Evolutionary conservation across 306 rosid species (phyloP), one percentile per base, ranked within the genome.

Genomic region (Acacia confusa): DNA sequence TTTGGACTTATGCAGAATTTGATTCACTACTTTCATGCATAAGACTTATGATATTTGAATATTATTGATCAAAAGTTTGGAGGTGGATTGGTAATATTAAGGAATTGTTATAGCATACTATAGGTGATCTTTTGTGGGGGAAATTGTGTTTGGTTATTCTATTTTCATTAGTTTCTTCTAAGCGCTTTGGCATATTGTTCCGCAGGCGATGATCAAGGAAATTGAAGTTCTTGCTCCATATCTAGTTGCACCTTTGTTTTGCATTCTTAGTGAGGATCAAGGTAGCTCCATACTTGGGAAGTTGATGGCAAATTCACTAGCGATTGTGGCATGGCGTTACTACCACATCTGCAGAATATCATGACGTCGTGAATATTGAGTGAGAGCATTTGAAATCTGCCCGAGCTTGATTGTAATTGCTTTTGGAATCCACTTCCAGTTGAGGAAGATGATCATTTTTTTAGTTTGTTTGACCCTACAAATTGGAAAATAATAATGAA

Each of bases 201-300:
- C 15, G 40, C 88, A 84, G 86, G 88, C 75, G 82, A 60, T 87
- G 75, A 84, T 72, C 16, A 19, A 36, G 70, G 32, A 40, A 52
- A 78, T 66, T 32, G 80, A 77, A 77, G 24, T 77, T 66, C 53
- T 45, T 64, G 8, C 1, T 19, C 57, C 17, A 24, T 60, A 25
- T 11, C 30, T 24, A 25, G 53, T 72, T 52, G 20, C 79, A 72
- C 75, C 38, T 16, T 10, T 16, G 52, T 57, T 63, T 53, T 20
- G 40, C 28, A 3, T 44, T 44, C 79, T 15, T 40, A 22, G 12
- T 70, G 32, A 60, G 66, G 66, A 25, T 25, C 66, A 11, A 60
- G 66, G 7, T 22, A 11, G 32, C 34, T 76, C 15, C 61, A 27
- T 44, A 9, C 73, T 55, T 13, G 61, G 55, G 66, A 76, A 71